Evolutionary conservation across 2,329 filamentous ascomycete species (phyloP), one percentile per base, ranked within the genome.

Genomic region (Leptographium procerum): DNA sequence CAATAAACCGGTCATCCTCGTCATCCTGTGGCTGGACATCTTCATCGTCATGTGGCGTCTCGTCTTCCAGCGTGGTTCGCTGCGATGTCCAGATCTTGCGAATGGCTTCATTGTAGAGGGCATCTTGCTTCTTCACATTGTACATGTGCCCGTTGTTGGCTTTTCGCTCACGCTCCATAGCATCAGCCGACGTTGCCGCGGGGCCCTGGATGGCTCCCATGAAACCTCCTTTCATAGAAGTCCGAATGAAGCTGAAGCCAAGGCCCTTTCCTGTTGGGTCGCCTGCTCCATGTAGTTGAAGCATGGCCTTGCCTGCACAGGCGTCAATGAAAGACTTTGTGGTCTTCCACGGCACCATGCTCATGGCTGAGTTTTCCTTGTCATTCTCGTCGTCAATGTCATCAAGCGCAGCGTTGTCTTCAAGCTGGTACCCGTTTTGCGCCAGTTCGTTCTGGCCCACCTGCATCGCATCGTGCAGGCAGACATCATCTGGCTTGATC

Each of bases 191-290:
- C 3, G 83, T 85, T 9, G 83, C 81, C 45, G 82, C 72, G 3
- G 83, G 82, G 2, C 83, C 83, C 60, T 72, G 82, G 29, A 95
- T 82, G 24, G 91, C 87, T 68, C 91, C 89, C 71, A 96, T 81
- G 61, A 84, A 99, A 0, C 94, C 94, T 61, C 94, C 94, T 72
- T 99, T 99, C 94, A 99, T 99, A 1, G 90, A 95, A 0, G 91
- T 96, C 68, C 94, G 91, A 70, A 99, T 91, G 71, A 99, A 96
- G 69, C 89, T 96, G 75, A 97, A 96, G 2, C 89, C 94, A 60
- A 96, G 85, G 2, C 94, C 94, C 66, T 91, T 88, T 28, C 91
- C 91, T 0, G 92, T 96, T 4, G 94, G 94, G 68, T 99, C 94
- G 58, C 94, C 94, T 64, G 95, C 89, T 24, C 94, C 94, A 65